Evolutionary conservation across 192 early-diverging fungal species (phyloP).

Genomic region (Chytriomyces sp.): DNA sequence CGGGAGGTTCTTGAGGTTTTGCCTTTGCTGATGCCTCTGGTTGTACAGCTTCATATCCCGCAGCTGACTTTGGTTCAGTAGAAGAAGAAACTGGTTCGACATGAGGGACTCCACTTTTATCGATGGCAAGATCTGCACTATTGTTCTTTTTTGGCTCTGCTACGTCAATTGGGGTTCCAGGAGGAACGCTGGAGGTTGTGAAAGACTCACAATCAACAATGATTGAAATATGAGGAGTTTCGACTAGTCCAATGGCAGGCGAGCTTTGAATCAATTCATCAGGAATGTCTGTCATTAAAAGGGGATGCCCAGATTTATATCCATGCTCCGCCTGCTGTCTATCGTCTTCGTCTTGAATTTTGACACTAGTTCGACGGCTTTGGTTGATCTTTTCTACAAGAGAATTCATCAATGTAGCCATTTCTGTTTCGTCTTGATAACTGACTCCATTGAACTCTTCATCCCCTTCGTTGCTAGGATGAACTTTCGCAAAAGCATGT

Average conservation of each 20-base stretch:
- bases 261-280: neutral
- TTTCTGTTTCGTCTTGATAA: neutral
- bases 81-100: too few relatives aligned
- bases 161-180: too few relatives aligned
- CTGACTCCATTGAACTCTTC: conserved; percentile 20
- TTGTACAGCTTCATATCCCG: too few relatives aligned
- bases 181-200: too few relatives aligned
- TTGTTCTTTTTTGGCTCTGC: too few relatives aligned
- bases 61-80: too few relatives aligned
- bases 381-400: neutral
- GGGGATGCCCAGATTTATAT: neutral
- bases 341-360: neutral
- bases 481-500: neutral
- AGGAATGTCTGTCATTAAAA: neutral
- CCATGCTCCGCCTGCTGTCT: neutral
- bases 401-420: conserved; percentile 1
- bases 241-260: neutral
- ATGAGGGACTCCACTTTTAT: too few relatives aligned
- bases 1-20: too few relatives aligned
- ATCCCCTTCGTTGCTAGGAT: neutral
- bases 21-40: too few relatives aligned
- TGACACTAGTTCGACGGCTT: neutral
- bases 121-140: too few relatives aligned
- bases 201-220: neutral
- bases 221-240: neutral